Conservation (phyloP, 169 alveolate species). For the Eimeria praecox region DNA sequence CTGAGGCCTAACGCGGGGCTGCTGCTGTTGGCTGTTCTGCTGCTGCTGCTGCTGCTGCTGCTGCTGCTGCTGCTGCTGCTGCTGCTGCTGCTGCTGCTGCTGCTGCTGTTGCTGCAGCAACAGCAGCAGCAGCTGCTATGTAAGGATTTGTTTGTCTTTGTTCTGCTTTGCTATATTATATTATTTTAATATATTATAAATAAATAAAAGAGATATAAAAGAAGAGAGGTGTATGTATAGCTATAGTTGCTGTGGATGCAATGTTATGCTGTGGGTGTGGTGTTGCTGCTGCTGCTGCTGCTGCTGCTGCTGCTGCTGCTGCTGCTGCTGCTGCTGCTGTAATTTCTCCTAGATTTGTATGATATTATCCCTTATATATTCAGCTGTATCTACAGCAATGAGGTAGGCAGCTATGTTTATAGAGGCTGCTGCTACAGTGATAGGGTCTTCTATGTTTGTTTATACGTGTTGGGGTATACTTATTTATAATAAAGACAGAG, state of each 20-base stretch:
- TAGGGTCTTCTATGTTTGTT: too few species aligned
- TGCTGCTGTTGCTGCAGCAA: neutral
- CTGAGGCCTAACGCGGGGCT: conserved; percentile 13
- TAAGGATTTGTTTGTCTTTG: neutral
- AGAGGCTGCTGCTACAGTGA: neutral
- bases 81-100: conserved; percentile 7
- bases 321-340: neutral
- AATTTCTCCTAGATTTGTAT: neutral
- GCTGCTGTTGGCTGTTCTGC: conserved; percentile 30
- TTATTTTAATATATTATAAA: neutral
- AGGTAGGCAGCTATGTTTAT: neutral
- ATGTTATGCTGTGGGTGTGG: neutral
- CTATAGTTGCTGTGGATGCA: neutral
- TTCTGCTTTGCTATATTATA: neutral
- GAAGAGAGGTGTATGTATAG: neutral
- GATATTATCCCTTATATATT: neutral
- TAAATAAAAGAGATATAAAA: neutral
- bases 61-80: neutral
- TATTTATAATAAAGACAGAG: too few species aligned
- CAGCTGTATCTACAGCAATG: neutral
- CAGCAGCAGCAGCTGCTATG: neutral
- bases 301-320: conserved; percentile 17
- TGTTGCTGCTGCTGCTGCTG: conserved; percentile 1
- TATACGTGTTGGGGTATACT: too few species aligned
- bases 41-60: conserved; percentile 6